Evolutionary conservation across 371 early-diverging fungal genomes (phyloP), one percentile per base, ranked within the genome.

Genomic region (Choanephora cucurbitarum): DNA sequence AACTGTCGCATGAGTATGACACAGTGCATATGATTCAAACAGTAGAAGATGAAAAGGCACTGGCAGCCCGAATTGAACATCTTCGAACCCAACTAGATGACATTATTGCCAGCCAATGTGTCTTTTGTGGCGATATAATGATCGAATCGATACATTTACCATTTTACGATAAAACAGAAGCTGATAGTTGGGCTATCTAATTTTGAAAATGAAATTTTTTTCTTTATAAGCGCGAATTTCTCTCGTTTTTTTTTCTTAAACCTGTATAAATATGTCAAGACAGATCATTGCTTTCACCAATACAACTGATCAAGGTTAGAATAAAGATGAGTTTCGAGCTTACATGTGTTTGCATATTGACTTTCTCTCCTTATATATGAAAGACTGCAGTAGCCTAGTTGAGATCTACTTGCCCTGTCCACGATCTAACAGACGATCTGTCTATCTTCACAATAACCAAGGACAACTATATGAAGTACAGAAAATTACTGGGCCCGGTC

Each of bases 51-150:
- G 49, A 57, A 34, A 62, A 64, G 22, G 42, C 44, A 5, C 34
- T 62, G 11, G 45, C 42, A 33, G 43, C 42, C 14, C 47, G 62
- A 2, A 70, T 63, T 23, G 71, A 67, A 28, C 43, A 44, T 14
- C 33, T 70, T 22, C 53, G 87, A 64, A 81, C 83, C 14, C 85
- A 92, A 51, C 68, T 93, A 44, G 93, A 95, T 50, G 81, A 89
- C 21, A 68, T 92, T 33, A 81, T 96, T 1, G 91, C 93, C 4
- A 72, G 79, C 14, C 95, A 96, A 60, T 96, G 96, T 66, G 65
- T 86, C 18, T 65, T 92, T 11, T 96, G 96, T 48, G 93, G 95
- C 14, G 95, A 95, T 53, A 67, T 87, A 28, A 93, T 93, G 88
- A 92, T 95, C 55, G 80, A 84, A 45, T 82, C 84, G 4, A 85